Conservation (phyloP, 1,284 basidiomycete genomes). For the Boletus semigastroideus region DNA sequence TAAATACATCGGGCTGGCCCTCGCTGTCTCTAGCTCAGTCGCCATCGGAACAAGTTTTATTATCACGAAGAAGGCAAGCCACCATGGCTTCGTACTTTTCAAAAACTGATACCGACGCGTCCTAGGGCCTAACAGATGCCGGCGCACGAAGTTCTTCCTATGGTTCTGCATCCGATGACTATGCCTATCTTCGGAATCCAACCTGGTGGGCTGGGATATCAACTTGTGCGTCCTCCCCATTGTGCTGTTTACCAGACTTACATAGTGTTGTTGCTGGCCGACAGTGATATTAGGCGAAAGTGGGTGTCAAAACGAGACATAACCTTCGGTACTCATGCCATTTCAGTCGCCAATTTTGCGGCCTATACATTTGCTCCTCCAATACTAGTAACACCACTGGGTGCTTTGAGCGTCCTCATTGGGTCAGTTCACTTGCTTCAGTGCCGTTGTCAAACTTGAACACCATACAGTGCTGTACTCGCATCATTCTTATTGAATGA, state of each 20-base stretch:
- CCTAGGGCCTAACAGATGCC: constrained; percentile 82
- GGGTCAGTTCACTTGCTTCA: constrained; percentile 57
- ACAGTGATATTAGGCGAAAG: constrained; percentile 90
- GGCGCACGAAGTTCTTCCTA: constrained; percentile 54
- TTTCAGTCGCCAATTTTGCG: constrained; percentile 93
- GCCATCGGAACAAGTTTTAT: constrained; percentile 93
- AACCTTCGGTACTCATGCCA: constrained; percentile 10
- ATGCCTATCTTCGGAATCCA: constrained; percentile 87
- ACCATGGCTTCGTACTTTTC: constrained; percentile 1
- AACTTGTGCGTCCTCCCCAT: constrained; percentile 66
- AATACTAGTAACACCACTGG: constrained; percentile 94
- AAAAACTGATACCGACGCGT: constrained; percentile 10
- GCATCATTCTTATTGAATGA: constrained; percentile 94
- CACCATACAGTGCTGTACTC: constrained; percentile 73
- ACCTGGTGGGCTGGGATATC: constrained; percentile 99
- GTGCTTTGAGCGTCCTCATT: constrained; percentile 95
- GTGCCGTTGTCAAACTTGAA: constrained; percentile 9
- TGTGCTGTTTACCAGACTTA: constrained; percentile 2
- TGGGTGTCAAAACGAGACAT: constrained; percentile 34
- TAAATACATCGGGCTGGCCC: constrained; percentile 87
- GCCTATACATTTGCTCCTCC: constrained; percentile 98
- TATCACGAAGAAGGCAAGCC: constrained; percentile 89
- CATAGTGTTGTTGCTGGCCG: constrained; percentile 5
- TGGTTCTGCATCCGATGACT: constrained; percentile 70
- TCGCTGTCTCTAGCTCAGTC: constrained; percentile 82